Percentiles rank a stretch among this genome's conserved stretches.
These are phyloP conservation scores for Deuterostichococcus epilithicus DNA, from an alignment of 139 green algal genomes.

Conservation along the genomic window DNA sequence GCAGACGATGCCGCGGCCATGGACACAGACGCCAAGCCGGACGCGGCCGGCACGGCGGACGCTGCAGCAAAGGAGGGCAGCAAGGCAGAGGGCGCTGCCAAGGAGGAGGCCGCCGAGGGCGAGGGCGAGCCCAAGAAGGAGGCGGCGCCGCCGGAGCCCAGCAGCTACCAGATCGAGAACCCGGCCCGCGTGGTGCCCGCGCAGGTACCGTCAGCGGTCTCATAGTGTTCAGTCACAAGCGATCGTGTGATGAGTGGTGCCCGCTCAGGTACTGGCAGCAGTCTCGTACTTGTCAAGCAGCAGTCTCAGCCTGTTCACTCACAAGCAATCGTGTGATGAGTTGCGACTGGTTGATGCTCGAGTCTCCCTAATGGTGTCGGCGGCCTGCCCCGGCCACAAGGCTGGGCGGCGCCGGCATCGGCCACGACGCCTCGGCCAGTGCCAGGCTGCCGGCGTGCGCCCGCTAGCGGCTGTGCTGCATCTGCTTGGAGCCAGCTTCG, in stretches of 20 bases:
- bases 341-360: too few relatives aligned
- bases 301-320: too few relatives aligned
- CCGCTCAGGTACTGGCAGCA: too few relatives aligned
- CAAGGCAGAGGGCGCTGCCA: slow-evolving; percentile 4
- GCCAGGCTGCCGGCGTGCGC: too few relatives aligned
- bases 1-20: slow-evolving; percentile 16
- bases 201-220: slow-evolving; percentile 47
- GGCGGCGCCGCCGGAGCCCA: slow-evolving; percentile 63
- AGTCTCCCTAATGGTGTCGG: too few relatives aligned
- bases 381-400: too few relatives aligned
- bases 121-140: slow-evolving; percentile 5
- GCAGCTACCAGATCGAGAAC: slow-evolving; percentile 70
- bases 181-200: slow-evolving; percentile 79
- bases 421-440: too few relatives aligned
- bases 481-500: too few relatives aligned
- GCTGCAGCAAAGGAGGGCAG: slow-evolving; percentile 4
- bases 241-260: slow-evolving; percentile 27
- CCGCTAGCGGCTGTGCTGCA: too few relatives aligned
- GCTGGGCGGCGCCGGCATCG: too few relatives aligned
- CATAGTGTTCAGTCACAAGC: slow-evolving; percentile 45
- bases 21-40: slow-evolving; percentile 22
- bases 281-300: too few relatives aligned
- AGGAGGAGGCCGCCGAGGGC: slow-evolving; percentile 26
- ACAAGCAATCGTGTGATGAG: too few relatives aligned
- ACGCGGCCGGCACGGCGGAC: slow-evolving; percentile 9